Evolutionary conservation across 345 rosid species (phyloP).

Genomic region (Lepidium sativum): DNA sequence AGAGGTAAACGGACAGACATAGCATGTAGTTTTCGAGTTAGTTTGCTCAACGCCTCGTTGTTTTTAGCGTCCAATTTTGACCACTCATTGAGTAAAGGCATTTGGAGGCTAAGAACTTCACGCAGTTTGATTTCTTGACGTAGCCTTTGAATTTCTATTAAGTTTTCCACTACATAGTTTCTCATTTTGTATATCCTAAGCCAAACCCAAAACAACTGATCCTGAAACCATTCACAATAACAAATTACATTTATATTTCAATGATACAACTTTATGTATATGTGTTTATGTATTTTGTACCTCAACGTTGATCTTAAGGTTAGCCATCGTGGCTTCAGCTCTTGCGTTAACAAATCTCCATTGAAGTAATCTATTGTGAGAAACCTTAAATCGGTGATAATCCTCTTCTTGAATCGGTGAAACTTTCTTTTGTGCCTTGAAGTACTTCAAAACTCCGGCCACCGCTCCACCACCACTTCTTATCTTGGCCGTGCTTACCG

Average conservation of each 20-base stretch:
- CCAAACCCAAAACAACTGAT: conserved; percentile 45
- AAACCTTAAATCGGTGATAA: conserved; percentile 37
- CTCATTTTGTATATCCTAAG: conserved; percentile 36
- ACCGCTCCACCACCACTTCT: conserved; percentile 37
- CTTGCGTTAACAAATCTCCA: conserved; percentile 60
- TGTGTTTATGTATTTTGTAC: conserved; percentile 17
- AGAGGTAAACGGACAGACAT: conserved; percentile 40
- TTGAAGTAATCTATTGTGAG: conserved; percentile 44
- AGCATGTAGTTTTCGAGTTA: conserved; percentile 56
- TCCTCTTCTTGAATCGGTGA: conserved; percentile 46
- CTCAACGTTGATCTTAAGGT: conserved; percentile 32
- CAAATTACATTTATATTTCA: neutral
- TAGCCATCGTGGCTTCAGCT: conserved; percentile 36
- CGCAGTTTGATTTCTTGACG: conserved; percentile 38
- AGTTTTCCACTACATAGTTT: conserved; percentile 29
- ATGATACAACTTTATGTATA: neutral
- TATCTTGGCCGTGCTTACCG: conserved; percentile 6
- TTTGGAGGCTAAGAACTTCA: conserved; percentile 37
- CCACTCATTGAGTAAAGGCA: conserved; percentile 46
- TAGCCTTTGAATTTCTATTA: conserved; percentile 31
- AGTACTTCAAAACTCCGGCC: conserved; percentile 56
- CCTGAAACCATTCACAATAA: conserved; percentile 29
- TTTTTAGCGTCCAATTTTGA: conserved; percentile 40
- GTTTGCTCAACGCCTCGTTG: conserved; percentile 47
- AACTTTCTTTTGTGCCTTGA: conserved; percentile 55